Conservation (phyloP, 2,329 filamentous ascomycete species). For the Penicillium griseofulvum region DNA sequence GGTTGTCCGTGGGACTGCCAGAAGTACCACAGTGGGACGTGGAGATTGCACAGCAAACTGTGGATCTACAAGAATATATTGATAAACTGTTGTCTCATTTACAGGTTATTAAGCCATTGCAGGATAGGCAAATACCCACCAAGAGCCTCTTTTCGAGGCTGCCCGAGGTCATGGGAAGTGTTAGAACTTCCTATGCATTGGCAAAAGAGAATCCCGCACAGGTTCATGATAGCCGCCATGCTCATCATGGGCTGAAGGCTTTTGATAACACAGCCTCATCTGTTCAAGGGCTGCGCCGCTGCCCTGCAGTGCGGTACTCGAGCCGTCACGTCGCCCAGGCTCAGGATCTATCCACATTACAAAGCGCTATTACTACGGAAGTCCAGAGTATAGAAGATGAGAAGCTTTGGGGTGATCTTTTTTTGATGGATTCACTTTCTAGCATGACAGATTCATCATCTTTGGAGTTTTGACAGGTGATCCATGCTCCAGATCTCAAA, state of each 20-base stretch:
- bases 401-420: conserved; percentile 5
- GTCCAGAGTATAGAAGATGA: conserved; percentile 9
- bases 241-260: not conserved
- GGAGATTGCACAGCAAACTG: conserved; percentile 13
- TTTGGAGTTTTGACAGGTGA: not conserved
- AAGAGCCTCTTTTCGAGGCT: conserved; percentile 17
- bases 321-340: conserved; percentile 1
- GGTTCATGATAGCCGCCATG: not conserved
- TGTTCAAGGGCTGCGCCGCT: conserved; percentile 7
- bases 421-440: conserved; percentile 7
- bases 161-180: conserved; percentile 16
- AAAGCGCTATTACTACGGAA: conserved; percentile 2
- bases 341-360: conserved; percentile 2
- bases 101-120: conserved; percentile 5
- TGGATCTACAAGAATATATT: conserved; percentile 11
- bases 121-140: conserved; percentile 9
- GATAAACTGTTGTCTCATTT: conserved; percentile 2
- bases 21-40: conserved; percentile 12
- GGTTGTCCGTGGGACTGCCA: conserved; percentile 8
- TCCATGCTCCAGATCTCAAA: not conserved
- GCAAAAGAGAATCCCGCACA: conserved; percentile 5
- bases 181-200: conserved; percentile 12
- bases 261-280: conserved; percentile 2
- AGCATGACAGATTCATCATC: conserved; percentile 1
- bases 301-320: conserved; percentile 17